phyloP scores from a whole-genome alignment of 1,139 yeast species.

The Hanseniaspora uvarum region DNA sequence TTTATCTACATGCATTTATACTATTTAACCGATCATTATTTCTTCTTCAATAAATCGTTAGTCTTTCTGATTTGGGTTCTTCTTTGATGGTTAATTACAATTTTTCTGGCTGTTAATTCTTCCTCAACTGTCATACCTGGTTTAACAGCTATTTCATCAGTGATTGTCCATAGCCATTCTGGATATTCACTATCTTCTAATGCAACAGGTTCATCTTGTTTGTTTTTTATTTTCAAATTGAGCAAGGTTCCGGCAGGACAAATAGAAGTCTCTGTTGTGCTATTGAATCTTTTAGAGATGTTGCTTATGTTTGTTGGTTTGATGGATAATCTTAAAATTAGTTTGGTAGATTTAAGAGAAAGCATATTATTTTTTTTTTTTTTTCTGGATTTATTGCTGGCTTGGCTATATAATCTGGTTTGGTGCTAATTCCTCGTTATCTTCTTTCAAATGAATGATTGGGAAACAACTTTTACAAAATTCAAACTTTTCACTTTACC shows the following conservation, averaged over 20 bases:
- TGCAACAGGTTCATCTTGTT: slow-evolving; percentile 84
- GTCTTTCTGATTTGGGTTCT: slow-evolving; percentile 9
- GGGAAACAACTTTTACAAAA: no score
- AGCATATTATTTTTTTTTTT: not conserved
- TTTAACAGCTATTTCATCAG: slow-evolving; percentile 37
- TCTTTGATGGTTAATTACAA: slow-evolving; percentile 4
- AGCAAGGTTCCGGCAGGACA: slow-evolving; percentile 70
- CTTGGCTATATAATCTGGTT: not conserved
- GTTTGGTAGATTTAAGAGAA: not conserved
- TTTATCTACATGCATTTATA: not conserved
- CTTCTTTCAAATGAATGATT: not conserved
- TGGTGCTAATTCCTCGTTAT: not conserved
- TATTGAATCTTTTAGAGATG: slow-evolving; percentile 19
- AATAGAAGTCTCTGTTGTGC: slow-evolving; percentile 32
- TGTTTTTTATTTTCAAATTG: slow-evolving; percentile 64
- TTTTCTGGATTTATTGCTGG: not conserved
- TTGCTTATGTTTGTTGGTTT: not conserved
- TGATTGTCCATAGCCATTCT: slow-evolving; percentile 86
- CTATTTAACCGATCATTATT: not conserved
- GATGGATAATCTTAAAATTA: not conserved
- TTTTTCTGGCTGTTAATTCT: slow-evolving; percentile 14
- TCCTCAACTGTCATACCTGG: slow-evolving; percentile 9
- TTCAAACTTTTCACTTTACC: not conserved
- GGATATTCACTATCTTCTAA: slow-evolving; percentile 83
- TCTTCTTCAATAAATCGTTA: slow-evolving; percentile 6